Base-by-base conservation (phyloP, 805 yeast genomes). In the Torulaspora microellipsoides region DNA sequence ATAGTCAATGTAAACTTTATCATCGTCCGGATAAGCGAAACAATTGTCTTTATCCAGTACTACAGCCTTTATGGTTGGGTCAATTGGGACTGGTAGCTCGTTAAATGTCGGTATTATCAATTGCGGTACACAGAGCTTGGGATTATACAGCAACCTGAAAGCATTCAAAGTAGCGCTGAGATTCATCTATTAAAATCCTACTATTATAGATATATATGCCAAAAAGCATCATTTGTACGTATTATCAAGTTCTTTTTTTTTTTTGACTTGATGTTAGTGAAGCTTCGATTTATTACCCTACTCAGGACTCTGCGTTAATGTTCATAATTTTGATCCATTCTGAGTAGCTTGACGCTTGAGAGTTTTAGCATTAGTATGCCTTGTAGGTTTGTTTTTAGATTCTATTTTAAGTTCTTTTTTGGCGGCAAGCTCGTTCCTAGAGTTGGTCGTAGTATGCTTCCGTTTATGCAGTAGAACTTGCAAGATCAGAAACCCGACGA, bases 41-140 rank as follows among this genome's bases (percentile, higher is more conserved):
- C 98, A 91, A 63, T 93, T 93, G 66, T 93, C 99, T 62, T 93
- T 93, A 59, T 93, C 99, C 20, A 93, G 69, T 0, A 93, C 91
- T 1, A 90, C 74, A 0, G 89, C 95, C 56, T 78, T 82, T 45
- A 86, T 83, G 20, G 51, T 36, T 42, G 60, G 38, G 42, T 49
- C 33, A 66, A 66, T 36, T 27, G 93, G 86, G 3, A 83, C 59
- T 0, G 81, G 75, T 3, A 85, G 60, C 39, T 77, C 75, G 53
- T 78, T 81, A 53, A 84, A 83, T 0, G 80, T 77, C 13, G 75
- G 59, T 11, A 78, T 70, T 0, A 73, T 66, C 17, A 75, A 27
- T 36, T 82, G 85, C 0, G 96, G 96, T 15, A 81, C 57, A 49
- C 88, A 78, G 17, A 85, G 63, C n/a, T 77, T 68, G 0, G 95